Evolutionary conservation across 2,329 filamentous ascomycete genomes (phyloP), one percentile per base, ranked within the genome.

Genomic region (Phoma herbarum): DNA sequence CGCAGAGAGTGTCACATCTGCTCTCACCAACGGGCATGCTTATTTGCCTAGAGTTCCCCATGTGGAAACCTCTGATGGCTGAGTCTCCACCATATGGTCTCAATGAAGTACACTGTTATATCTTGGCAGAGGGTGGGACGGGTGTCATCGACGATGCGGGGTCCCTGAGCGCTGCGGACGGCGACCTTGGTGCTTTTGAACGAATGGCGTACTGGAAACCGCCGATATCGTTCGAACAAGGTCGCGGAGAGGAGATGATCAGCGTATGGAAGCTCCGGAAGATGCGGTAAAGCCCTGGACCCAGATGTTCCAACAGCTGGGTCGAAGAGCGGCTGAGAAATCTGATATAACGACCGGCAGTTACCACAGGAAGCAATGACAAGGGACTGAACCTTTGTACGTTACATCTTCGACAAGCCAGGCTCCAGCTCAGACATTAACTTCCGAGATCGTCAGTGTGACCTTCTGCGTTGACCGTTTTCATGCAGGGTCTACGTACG

Each of bases 71-170:
- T 41, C 83, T 88, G 25, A 81, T 80, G 18, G 80, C 83, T 20
- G 81, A 82, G 5, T 91, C 91, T 0, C 91, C 91, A n/a, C 91
- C 92, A 1, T 92, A 86, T 82, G 87, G 86, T 16, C 77, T 91
- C 37, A 84, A 85, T n/a, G 83, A 61, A 45, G 57, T 65, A 31
- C 58, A 66, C 46, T 60, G 55, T 50, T 58, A 63, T n/a, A 35
- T 64, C n/a, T 44, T 62, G 14, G 56, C 60, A 16, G 54, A 60
- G 1, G 63, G 63, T 10, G 53, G 51, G 18, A 59, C 59, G 39
- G 62, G 63, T 6, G 42, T 61, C n/a, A 45, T 65, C 12, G 39
- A 60, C 39, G 49, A 51, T 39, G 60, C 56, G 29, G 65, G 61
- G 33, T 53, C 46, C 35, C 41, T 65, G 23, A 45, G 31, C 7